Percentiles rank a stretch among this genome's conserved stretches.
phyloP scores from a whole-genome alignment of 768 basidiomycete genomes.

The Brasilioporus rufonigricans region DNA sequence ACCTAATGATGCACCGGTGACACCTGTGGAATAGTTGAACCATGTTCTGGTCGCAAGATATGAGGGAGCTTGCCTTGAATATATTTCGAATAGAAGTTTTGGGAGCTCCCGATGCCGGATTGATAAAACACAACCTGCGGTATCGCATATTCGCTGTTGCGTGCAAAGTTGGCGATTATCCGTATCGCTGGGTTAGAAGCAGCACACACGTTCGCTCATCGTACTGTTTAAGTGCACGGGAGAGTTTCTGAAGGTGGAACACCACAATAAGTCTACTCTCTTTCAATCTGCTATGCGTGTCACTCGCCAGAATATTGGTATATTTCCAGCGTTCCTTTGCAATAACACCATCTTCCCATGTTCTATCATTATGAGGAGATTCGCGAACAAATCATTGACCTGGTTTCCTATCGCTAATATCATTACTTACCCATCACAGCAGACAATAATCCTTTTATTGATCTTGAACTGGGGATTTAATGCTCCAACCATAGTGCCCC shows the following conservation, averaged over 20 bases:
- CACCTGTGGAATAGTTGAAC: conserved; percentile 41
- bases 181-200: not conserved
- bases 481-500: not conserved
- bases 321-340: conserved; percentile 44
- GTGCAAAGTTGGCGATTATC: not conserved
- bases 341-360: conserved; percentile 67
- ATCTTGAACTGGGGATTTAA: conserved; percentile 4
- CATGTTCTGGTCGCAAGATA: not conserved
- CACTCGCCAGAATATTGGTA: conserved; percentile 54
- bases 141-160: conserved; percentile 37
- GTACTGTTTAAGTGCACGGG: conserved; percentile 49
- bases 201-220: conserved; percentile 40
- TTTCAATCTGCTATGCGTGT: not conserved
- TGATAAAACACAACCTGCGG: conserved; percentile 67
- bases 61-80: conserved; percentile 48
- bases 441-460: conserved; percentile 65
- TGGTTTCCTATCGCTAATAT: not conserved
- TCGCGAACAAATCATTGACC: no score
- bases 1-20: conserved; percentile 66
- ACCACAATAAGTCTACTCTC: not conserved
- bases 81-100: conserved; percentile 55
- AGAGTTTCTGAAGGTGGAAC: conserved; percentile 42
- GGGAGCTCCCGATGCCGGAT: conserved; percentile 58
- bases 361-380: no score
- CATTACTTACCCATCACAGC: conserved; percentile 66